Evolutionary conservation across 1,284 basidiomycete genomes (phyloP).

Genomic region (Ganoderma meredithae): DNA sequence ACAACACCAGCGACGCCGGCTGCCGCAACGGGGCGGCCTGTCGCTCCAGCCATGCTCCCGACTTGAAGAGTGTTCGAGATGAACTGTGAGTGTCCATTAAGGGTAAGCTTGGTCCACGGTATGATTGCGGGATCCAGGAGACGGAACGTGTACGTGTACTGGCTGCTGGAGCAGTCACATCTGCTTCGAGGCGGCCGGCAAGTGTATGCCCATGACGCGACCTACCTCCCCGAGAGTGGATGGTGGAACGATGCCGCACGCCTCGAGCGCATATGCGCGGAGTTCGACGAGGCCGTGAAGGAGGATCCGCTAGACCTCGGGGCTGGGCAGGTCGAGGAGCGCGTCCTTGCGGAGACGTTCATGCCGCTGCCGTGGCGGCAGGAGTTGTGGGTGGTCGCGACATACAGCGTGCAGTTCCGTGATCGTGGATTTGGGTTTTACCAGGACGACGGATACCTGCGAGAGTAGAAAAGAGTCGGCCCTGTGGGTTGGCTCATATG

Average conservation of each 20-base stretch:
- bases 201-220: slow-evolving; percentile 48
- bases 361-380: slow-evolving; percentile 19
- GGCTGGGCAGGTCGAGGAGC: background rate
- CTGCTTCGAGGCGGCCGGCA: slow-evolving; percentile 36
- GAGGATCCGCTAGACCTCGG: background rate
- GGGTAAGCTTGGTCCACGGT: background rate
- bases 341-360: slow-evolving; percentile 17
- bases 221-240: slow-evolving; percentile 37
- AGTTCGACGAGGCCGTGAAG: slow-evolving; percentile 4
- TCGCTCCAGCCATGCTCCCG: slow-evolving; percentile 56
- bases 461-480: background rate
- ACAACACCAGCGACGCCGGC: slow-evolving; percentile 52
- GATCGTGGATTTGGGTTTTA: background rate
- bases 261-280: slow-evolving; percentile 13
- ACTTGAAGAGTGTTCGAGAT: slow-evolving; percentile 58
- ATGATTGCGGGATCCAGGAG: slow-evolving; percentile 36
- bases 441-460: background rate
- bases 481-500: too few relatives aligned
- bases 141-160: slow-evolving; percentile 49
- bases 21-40: slow-evolving; percentile 51
- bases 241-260: slow-evolving; percentile 13
- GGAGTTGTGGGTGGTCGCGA: slow-evolving; percentile 12
- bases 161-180: too few relatives aligned
- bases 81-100: slow-evolving; percentile 51
- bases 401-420: slow-evolving; percentile 1